Evolutionary conservation across 2,329 filamentous ascomycete species (phyloP).

Genomic region (Dactylonectria macrodidyma): DNA sequence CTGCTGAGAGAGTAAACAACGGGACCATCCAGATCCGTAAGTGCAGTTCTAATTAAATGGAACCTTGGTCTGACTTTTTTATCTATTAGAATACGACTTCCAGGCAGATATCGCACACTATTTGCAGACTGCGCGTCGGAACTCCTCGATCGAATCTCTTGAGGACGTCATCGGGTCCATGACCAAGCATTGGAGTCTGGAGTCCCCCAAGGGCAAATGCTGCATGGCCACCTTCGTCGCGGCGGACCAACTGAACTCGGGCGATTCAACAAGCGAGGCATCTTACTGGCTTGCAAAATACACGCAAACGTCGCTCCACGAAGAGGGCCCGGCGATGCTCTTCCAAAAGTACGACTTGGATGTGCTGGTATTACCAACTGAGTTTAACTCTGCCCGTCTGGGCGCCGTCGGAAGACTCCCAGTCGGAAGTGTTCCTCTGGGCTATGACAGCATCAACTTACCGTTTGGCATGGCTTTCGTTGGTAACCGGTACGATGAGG

Average conservation of each 20-base stretch:
- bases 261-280: neutral
- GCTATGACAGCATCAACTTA: slow-evolving; percentile 12
- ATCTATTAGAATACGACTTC: slow-evolving; percentile 9
- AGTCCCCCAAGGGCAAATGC: slow-evolving; percentile 12
- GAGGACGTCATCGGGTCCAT: slow-evolving; percentile 10
- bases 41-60: neutral
- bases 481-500: slow-evolving; percentile 21
- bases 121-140: neutral
- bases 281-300: slow-evolving; percentile 16
- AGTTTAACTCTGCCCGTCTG: slow-evolving; percentile 3
- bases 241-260: neutral
- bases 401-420: slow-evolving; percentile 17
- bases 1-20: neutral
- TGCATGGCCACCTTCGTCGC: slow-evolving; percentile 5
- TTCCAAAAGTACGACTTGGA: slow-evolving; percentile 10
- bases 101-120: slow-evolving; percentile 14
- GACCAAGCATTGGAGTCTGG: neutral
- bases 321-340: neutral
- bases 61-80: neutral
- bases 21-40: slow-evolving; percentile 16
- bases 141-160: slow-evolving; percentile 2
- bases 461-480: slow-evolving; percentile 21
- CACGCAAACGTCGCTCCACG: neutral
- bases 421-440: neutral
- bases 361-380: slow-evolving; percentile 10